Conservation (phyloP, 352 stramenopile genomes). For the Phytophthora hibernalis region DNA sequence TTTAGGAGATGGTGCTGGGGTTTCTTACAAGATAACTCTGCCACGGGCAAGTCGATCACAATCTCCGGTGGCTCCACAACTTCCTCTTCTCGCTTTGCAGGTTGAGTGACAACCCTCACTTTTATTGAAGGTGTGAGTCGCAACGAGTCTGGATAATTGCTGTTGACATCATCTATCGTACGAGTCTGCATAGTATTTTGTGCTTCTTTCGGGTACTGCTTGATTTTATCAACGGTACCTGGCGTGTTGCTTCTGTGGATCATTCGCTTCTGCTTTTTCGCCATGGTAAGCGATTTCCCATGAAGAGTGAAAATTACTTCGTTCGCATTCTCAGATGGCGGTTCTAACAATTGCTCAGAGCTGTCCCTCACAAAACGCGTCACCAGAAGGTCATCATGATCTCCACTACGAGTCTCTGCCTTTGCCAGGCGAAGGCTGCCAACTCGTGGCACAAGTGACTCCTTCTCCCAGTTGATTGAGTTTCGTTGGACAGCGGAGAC, state of each 20-base stretch:
- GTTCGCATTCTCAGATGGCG: background rate
- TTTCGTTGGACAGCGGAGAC: background rate
- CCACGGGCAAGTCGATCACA: background rate
- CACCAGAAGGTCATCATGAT: background rate
- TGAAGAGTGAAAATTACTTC: slow-evolving; percentile 19
- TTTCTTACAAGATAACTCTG: background rate
- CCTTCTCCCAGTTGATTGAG: background rate
- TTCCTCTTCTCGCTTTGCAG: slow-evolving; percentile 9
- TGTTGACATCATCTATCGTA: background rate
- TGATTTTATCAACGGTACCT: background rate
- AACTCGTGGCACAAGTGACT: background rate
- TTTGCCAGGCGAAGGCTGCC: background rate
- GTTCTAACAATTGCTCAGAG: background rate
- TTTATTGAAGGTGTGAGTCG: slow-evolving; percentile 21
- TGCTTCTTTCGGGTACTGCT: background rate
- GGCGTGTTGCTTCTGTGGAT: slow-evolving; percentile 1
- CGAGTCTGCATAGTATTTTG: background rate
- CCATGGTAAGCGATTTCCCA: slow-evolving; percentile 22
- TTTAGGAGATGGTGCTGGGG: background rate
- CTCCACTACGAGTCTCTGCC: background rate
- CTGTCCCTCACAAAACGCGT: background rate
- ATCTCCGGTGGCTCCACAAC: background rate
- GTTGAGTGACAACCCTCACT: slow-evolving; percentile 27
- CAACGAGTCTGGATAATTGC: background rate
- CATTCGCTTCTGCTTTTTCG: slow-evolving; percentile 6